Base-by-base conservation (phyloP, 768 basidiomycete genomes). In the Cytidiella melzeri region DNA sequence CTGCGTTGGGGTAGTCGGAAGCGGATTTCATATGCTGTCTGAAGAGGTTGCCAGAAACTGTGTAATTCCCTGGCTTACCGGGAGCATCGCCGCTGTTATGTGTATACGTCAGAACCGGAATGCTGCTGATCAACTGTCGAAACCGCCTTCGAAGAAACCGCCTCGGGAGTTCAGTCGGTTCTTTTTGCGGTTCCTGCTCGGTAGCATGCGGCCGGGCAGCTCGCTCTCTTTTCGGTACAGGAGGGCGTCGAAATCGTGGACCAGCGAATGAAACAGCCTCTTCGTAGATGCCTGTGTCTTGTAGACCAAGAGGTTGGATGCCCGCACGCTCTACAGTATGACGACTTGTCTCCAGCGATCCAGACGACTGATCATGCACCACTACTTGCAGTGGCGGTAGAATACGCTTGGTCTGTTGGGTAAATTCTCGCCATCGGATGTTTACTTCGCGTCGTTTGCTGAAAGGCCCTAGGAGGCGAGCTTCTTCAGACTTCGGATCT, bases 371-470 rank as follows among this genome's bases (percentile, higher is more conserved):
- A n/a, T 57, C 50, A 20, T 53, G 43, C n/a, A 68, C 55, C n/a
- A 63, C 61, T 13, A 78, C 58, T 54, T 81, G 70, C n/a, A 89
- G 61, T 5, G 89, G 87, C 21, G 82, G 80, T 3, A 66, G 59
- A 20, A 83, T 65, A 55, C 80, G 83, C 57, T 70, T 74, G 54
- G 70, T 70, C 59, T 87, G 77, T 9, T 53, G 56, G 13, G 61
- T 66, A 64, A 81, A 88, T 58, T 73, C 86, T 19, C 80, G 77
- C 80, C 83, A 79, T 19, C 80, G 79, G 41, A 81, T 72, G 64
- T 92, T 92, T 43, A 80, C 72, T 61, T 88, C 78, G 39, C 87
- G 76, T 28, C 88, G 79, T 60, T 79, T 85, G 69, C 84, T 86
- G 38, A 89, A 69, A 9, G 73, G 76, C 2, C 87, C 87, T 27